Percentiles rank a stretch among this genome's conserved stretches.
phyloP scores from a whole-genome alignment of 139 green algal genomes.

The Chlamydomonas sp. region DNA sequence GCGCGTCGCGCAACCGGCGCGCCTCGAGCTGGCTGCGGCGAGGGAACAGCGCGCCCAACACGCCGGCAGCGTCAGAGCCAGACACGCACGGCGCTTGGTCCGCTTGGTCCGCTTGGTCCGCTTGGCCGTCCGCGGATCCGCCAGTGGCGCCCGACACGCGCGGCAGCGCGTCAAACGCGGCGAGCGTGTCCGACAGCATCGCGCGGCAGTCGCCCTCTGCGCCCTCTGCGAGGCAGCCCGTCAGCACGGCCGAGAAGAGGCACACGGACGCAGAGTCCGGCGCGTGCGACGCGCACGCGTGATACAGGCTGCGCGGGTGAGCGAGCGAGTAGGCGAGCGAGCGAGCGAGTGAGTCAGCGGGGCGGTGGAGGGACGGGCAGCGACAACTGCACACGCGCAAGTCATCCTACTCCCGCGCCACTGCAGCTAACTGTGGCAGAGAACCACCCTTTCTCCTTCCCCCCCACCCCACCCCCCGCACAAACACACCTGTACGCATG shows the following conservation, averaged over 20 bases:
- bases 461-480: no score
- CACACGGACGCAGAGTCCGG: not conserved
- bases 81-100: not conserved
- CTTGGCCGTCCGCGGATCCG: not conserved
- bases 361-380: no score
- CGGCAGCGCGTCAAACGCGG: not conserved
- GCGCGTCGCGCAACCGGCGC: not conserved
- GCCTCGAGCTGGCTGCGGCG: not conserved
- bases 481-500: constrained; percentile 1
- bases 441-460: no score
- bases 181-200: not conserved
- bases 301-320: no score
- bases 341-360: no score
- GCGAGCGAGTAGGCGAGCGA: no score
- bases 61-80: not conserved
- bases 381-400: no score
- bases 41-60: not conserved
- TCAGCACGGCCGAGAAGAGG: not conserved
- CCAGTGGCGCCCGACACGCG: not conserved
- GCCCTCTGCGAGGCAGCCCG: not conserved
- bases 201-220: not conserved
- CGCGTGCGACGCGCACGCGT: constrained; percentile 1
- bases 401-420: no score
- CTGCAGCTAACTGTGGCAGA: no score
- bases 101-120: not conserved